Evolutionary conservation across 305 asterid species (phyloP), one percentile per base, ranked within the genome.

Genomic region (Plantago coronopus): DNA sequence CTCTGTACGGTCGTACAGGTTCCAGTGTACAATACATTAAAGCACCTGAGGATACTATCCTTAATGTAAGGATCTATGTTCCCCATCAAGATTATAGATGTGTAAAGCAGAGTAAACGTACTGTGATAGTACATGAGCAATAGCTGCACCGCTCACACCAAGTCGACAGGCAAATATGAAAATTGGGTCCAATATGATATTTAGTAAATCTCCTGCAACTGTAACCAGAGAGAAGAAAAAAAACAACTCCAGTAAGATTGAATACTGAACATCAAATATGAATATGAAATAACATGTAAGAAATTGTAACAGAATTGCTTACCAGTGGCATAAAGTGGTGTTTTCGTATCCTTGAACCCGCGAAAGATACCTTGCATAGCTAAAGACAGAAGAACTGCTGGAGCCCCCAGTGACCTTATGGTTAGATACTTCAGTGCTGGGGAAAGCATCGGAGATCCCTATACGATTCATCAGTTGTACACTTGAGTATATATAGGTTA

Each of bases 81-180:
- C 34, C 34, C 34, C 34, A 9, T 34, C 40, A 34, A 34, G 12
- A 34, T 34, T 7, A 34, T 34, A 34, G 40, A 10, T 45, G 3
- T 22, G 43, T 21, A 23, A 59, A 56, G 15, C 42, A 55, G 43
- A 48, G 43, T 46, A 47, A 68, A 67, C 93, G 76, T 74, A 91
- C 98, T 89, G 98, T 37, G 98, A 89, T 44, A 89, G 73, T 38
- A 93, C 98, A 74, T 88, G 98, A 67, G 98, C 95, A 70, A 91
- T 91, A 74, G 98, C 98, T 17, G 98, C 98, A 61, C 98, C 98
- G 42, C 81, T 66, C 16, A 89, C 98, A 10, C 98, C 98, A 74
- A 81, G 21, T 22, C 73, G 85, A 54, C 79, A 85, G 15, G 60
- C 80, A 46, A 89, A 93, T 66, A 93, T 93, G 64, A 93, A 71